Conservation (phyloP, 2,329 filamentous ascomycete species). For the Cadophora gregata region DNA sequence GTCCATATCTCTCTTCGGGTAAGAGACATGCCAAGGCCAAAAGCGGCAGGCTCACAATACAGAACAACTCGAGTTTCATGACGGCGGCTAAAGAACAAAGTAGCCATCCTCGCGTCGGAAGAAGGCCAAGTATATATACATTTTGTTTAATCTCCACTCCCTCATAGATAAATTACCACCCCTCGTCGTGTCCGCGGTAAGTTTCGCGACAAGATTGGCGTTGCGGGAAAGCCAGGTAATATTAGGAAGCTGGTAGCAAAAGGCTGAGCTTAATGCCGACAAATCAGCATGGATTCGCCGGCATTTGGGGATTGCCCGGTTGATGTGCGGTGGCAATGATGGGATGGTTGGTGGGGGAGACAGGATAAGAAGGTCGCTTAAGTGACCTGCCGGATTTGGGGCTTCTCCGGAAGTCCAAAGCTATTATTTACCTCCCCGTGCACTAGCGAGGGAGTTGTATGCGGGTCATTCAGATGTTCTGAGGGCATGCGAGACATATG, state of each 20-base stretch:
- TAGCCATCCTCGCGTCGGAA: background rate
- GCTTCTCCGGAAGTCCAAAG: background rate
- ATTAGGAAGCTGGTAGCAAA: conserved; percentile 1
- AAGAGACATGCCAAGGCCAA: conserved; percentile 46
- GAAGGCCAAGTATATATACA: conserved; percentile 17
- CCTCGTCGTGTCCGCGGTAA: background rate
- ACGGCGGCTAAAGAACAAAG: conserved; percentile 7
- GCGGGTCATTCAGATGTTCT: background rate
- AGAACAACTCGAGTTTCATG: conserved; percentile 36
- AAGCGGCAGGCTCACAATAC: conserved; percentile 28
- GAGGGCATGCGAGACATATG: background rate
- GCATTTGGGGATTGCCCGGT: conserved; percentile 7
- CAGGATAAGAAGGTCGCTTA: conserved; percentile 12
- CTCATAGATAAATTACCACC: background rate
- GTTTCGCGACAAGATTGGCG: background rate
- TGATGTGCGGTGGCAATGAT: background rate
- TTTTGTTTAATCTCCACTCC: background rate
- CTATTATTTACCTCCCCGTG: background rate
- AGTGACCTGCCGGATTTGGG: conserved; percentile 10
- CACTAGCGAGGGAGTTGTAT: background rate
- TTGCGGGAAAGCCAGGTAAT: background rate
- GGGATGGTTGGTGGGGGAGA: conserved; percentile 4
- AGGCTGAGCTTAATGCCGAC: background rate
- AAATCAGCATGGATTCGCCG: conserved; percentile 4
- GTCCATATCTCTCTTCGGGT: conserved; percentile 45